These are phyloP conservation scores for Phialophora macrospora DNA, from an alignment of 2,329 filamentous ascomycete species.

Conservation along the genomic window DNA sequence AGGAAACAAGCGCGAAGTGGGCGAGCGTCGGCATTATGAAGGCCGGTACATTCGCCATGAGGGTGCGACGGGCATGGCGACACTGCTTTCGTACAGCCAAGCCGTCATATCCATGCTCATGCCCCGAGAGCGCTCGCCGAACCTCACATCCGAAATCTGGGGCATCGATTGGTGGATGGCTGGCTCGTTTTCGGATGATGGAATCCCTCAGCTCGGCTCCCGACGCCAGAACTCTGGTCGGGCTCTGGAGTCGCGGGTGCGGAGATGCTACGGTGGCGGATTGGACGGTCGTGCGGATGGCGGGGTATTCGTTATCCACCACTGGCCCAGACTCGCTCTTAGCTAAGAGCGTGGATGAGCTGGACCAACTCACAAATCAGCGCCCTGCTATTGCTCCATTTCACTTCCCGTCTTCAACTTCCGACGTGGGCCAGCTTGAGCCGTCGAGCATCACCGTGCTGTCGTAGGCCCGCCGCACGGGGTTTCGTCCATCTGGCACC, in stretches of 20 bases:
- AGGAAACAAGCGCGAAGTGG: not conserved
- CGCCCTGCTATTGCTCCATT: not conserved
- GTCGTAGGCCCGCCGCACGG: conserved; percentile 8
- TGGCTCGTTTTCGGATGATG: conserved; percentile 4
- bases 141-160: conserved; percentile 13
- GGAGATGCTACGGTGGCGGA: conserved; percentile 2
- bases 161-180: not conserved
- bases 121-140: conserved; percentile 1
- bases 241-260: too few relatives aligned
- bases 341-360: not conserved
- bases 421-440: conserved; percentile 14
- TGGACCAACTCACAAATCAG: conserved; percentile 6
- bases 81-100: not conserved
- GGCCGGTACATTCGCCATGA: conserved; percentile 15
- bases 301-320: not conserved
- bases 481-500: conserved; percentile 19
- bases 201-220: too few relatives aligned
- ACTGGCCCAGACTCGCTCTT: not conserved
- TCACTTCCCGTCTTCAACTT: conserved; percentile 31
- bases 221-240: too few relatives aligned
- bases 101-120: conserved; percentile 9
- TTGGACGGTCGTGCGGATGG: not conserved
- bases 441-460: conserved; percentile 24
- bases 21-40: conserved; percentile 13
- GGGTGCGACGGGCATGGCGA: too few relatives aligned